These are phyloP conservation scores for Hsuehochloa calcarea DNA, from an alignment of 176 grass and related monocot genomes.

Conservation along the genomic window DNA sequence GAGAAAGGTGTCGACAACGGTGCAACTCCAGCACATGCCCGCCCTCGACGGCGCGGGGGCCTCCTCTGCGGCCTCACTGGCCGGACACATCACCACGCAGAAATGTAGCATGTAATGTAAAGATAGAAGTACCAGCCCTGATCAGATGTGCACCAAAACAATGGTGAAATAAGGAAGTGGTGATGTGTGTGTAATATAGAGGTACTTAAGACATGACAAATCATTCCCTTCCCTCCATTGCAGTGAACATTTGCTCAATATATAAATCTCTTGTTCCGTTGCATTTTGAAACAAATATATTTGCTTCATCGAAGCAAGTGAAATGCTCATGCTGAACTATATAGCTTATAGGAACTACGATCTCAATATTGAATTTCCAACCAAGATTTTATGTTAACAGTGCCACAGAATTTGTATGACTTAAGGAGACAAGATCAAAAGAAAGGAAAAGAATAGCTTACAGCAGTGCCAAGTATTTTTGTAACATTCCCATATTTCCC, in stretches of 20 bases:
- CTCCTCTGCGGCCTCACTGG: slow-evolving; percentile 58
- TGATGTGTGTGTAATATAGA: neutral
- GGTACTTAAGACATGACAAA: neutral
- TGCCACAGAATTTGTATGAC: neutral
- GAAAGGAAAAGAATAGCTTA: neutral
- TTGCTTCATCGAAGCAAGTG: neutral
- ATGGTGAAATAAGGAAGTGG: slow-evolving; percentile 33
- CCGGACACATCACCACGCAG: slow-evolving; percentile 58
- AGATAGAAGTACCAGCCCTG: neutral
- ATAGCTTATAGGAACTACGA: neutral
- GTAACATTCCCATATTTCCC: slow-evolving; percentile 8
- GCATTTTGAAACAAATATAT: neutral
- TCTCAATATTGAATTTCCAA: neutral
- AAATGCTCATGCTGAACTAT: neutral
- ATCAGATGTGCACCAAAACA: slow-evolving; percentile 7
- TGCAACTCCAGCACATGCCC: neutral
- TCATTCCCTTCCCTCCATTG: slow-evolving; percentile 18
- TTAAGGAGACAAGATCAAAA: neutral
- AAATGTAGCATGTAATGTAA: slow-evolving; percentile 53
- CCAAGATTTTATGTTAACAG: neutral
- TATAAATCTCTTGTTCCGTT: neutral
- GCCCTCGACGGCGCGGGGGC: neutral
- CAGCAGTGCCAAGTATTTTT: neutral
- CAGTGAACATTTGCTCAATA: slow-evolving; percentile 14
- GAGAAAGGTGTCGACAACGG: neutral